Conservation (phyloP, 495 filamentous ascomycete species). For the Gamarada debralockiae region DNA sequence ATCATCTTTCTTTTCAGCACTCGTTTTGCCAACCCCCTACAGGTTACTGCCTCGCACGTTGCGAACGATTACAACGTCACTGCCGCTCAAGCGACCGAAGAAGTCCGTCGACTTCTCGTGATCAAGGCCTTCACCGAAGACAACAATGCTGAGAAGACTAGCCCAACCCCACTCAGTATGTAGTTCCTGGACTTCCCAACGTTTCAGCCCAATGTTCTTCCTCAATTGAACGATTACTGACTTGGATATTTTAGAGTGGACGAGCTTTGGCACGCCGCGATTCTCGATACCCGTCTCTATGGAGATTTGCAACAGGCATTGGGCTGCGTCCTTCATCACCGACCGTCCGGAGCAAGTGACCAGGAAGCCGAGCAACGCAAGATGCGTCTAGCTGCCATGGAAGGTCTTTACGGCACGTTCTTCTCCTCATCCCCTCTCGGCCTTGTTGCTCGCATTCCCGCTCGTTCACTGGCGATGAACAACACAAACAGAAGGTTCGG, state of each 20-base stretch:
- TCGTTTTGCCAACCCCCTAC: neutral
- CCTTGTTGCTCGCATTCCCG: no score
- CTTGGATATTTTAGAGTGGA: neutral
- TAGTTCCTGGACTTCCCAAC: no score
- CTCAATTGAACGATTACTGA: no score
- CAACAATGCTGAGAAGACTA: neutral
- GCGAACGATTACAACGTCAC: neutral
- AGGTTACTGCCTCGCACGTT: neutral
- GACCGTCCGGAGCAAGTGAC: slow-evolving; percentile 1
- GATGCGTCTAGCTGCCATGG: no score
- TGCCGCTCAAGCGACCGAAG: neutral
- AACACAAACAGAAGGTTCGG: no score
- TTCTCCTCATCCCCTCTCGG: no score
- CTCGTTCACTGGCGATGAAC: no score
- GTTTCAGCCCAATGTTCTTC: no score
- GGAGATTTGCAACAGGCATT: neutral
- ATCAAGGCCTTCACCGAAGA: neutral
- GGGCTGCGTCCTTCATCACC: slow-evolving; percentile 2
- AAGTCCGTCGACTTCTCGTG: slow-evolving; percentile 1
- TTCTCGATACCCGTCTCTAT: slow-evolving; percentile 10
- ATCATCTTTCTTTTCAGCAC: slow-evolving; percentile 2
- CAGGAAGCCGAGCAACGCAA: neutral
- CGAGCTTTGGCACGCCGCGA: slow-evolving; percentile 4
- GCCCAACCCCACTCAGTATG: neutral
- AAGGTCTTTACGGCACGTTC: no score